Base-by-base conservation (phyloP, 2,329 filamentous ascomycete genomes). In the Gaeumannomyces sp. region DNA sequence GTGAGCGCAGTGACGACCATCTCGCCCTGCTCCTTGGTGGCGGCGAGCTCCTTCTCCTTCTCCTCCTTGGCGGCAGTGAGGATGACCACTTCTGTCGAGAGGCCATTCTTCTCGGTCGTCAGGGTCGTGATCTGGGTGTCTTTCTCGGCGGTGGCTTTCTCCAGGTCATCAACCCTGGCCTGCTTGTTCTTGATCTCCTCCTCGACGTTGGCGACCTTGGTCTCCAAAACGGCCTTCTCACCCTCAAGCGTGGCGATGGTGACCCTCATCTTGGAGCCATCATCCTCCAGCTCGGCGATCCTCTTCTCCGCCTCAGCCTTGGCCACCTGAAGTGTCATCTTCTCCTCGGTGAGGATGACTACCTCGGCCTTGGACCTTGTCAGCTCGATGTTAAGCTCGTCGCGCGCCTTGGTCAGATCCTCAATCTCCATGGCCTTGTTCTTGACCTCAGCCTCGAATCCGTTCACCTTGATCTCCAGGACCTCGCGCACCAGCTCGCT, bases 401-500 rank as follows among this genome's bases (percentile, higher is more conserved):
- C 60, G 5, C 59, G 22, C 1, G 31, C 59, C 11, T 56, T 56
- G 13, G 53, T 38, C 1, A 66, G 64, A 4, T 50, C 33, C 19
- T 62, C 62, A 4, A 60, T 57, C 50, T 61, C 64, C 16, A 28
- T 50, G 25, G 16, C 45, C 61, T 59, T 66, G 33, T 25, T 50
- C 28, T 56, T 63, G 27, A 65, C 25, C 6, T 66, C 63, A 14
- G 60, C 25, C 62, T 67, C 64, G 0, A 68, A 38, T 1, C 35
- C 53, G 11, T 64, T 64, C 5, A 67, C 64, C 19, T 60, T 66
- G 28, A 28, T 28, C 60, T 67, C 64, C 13, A 68, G 57, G 1
- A 65, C 62, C 14, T 68, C 66, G 2, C 65, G 65, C 5, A 65
- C 67, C 8, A 59, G 59, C 35, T 67, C 65, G 3, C 68, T 64